Evolutionary conservation across 352 stramenopile species (phyloP).

Genomic region (Globisporangium solare): DNA sequence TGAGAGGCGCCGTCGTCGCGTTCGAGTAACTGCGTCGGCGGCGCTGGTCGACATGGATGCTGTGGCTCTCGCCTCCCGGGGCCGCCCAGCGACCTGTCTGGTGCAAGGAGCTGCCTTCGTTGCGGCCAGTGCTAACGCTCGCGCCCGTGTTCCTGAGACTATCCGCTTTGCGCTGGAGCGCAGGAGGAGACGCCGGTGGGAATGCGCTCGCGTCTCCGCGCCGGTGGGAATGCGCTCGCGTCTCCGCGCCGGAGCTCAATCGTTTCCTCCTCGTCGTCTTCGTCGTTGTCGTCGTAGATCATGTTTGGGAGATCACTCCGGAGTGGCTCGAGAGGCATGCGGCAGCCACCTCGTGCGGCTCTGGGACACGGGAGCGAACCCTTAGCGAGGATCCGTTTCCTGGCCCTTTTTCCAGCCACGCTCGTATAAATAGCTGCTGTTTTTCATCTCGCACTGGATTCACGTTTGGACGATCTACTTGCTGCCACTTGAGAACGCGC

Average conservation of each 20-base stretch:
- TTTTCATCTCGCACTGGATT: too few relatives aligned
- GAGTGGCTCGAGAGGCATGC: conserved; percentile 1
- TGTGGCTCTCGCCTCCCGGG: conserved; percentile 4
- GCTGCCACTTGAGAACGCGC: neutral
- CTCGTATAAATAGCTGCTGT: too few relatives aligned
- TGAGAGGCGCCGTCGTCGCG: conserved; percentile 12
- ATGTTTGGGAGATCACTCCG: conserved; percentile 7
- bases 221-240: too few relatives aligned
- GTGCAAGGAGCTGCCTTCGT: neutral
- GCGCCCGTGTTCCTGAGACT: neutral
- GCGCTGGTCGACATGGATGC: conserved; percentile 9
- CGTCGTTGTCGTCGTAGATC: conserved; percentile 14
- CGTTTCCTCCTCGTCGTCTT: conserved; percentile 35
- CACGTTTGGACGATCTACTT: neutral
- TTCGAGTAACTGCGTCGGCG: conserved; percentile 3
- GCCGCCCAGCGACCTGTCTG: neutral
- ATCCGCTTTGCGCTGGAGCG: neutral
- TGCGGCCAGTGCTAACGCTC: neutral
- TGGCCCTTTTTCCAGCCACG: too few relatives aligned
- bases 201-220: neutral
- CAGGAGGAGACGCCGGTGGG: conserved; percentile 1
- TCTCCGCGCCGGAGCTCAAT: conserved; percentile 25
- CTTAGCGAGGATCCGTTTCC: too few relatives aligned
- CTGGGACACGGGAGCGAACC: too few relatives aligned
- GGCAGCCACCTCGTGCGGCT: too few relatives aligned